Conservation (phyloP, 2,329 filamentous ascomycete species). For the Chalaropsis ovoidea region DNA sequence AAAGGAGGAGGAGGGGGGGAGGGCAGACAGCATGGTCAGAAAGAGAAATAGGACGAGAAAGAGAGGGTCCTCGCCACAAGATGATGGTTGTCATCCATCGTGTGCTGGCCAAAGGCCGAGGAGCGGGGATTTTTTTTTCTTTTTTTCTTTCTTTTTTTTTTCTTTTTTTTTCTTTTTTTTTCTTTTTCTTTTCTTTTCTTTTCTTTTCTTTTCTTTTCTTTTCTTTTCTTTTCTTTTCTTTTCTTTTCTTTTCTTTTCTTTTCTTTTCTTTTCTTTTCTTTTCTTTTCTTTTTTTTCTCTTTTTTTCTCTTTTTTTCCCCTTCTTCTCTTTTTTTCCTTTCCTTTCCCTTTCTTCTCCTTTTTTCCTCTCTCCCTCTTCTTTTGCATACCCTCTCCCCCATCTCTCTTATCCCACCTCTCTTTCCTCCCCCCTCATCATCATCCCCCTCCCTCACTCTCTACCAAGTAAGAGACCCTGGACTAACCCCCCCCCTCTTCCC, state of each 20-base stretch:
- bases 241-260: too few relatives aligned
- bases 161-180: background rate
- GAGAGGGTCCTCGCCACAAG: constrained; percentile 8
- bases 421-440: background rate
- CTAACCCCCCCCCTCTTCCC: background rate
- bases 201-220: background rate
- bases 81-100: constrained; percentile 19
- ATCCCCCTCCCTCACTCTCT: background rate
- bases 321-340: background rate
- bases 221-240: background rate
- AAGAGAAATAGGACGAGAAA: background rate
- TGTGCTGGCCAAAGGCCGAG: background rate
- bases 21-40: background rate
- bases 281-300: background rate
- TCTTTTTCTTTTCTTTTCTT: background rate
- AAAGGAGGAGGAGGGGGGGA: background rate
- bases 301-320: background rate
- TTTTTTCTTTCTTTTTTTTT: background rate
- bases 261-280: background rate
- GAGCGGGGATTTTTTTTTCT: background rate
- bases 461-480: constrained; percentile 9
- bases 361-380: background rate
- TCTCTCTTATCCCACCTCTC: background rate
- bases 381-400: background rate
- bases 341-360: too few relatives aligned